Evolutionary conservation across 2,329 filamentous ascomycete genomes (phyloP).

Genomic region (Plectosphaerella cucumerina): DNA sequence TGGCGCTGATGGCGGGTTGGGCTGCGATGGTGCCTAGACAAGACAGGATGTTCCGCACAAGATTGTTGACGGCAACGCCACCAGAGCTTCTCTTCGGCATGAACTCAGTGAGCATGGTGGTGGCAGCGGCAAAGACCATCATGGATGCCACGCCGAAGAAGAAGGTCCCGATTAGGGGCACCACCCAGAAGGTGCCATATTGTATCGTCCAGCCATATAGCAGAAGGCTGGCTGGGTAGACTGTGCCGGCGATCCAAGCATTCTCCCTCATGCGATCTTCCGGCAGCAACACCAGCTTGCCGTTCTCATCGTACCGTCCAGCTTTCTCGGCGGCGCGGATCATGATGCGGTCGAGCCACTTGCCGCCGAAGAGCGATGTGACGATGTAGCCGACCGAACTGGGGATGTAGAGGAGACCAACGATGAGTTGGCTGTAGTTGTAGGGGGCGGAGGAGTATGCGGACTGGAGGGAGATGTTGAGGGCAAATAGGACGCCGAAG

Average conservation of each 20-base stretch:
- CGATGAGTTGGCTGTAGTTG: conserved; percentile 60
- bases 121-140: conserved; percentile 70
- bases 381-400: conserved; percentile 69
- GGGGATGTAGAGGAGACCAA: conserved; percentile 76
- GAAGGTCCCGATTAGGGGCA: conserved; percentile 61
- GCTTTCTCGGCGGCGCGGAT: conserved; percentile 67
- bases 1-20: conserved; percentile 64
- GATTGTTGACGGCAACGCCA: conserved; percentile 78
- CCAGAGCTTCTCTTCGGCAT: conserved; percentile 67
- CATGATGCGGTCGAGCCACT: conserved; percentile 82
- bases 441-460: conserved; percentile 67
- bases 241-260: conserved; percentile 66
- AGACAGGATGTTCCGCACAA: conserved; percentile 72
- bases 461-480: conserved; percentile 73
- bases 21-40: conserved; percentile 68
- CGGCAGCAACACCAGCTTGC: conserved; percentile 63
- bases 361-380: conserved; percentile 65
- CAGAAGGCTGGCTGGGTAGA: conserved; percentile 68
- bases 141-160: conserved; percentile 75
- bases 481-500: conserved; percentile 70
- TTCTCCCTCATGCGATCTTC: conserved; percentile 84
- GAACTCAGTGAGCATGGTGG: conserved; percentile 84
- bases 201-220: conserved; percentile 74
- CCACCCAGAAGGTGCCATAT: conserved; percentile 61
- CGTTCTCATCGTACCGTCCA: conserved; percentile 62